Percentiles rank a stretch among this genome's conserved stretches.
phyloP scores from a whole-genome alignment of 208 protist genomes.

The Leishmania martiniquensis region DNA sequence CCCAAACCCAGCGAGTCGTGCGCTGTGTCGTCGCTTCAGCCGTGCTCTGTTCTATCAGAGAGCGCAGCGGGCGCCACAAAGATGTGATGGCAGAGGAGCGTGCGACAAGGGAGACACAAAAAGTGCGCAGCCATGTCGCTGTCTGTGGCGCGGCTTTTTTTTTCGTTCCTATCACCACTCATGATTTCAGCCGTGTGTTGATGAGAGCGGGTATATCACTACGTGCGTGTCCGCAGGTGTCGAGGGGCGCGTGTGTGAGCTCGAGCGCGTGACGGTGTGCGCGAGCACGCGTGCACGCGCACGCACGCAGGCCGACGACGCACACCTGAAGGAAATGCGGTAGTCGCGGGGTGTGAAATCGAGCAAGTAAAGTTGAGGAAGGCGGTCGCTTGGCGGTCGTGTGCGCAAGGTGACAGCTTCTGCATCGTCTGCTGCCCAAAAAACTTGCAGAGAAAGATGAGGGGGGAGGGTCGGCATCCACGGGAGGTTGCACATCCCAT shows the following conservation, averaged over 20 bases:
- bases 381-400: background rate
- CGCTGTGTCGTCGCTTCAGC: background rate
- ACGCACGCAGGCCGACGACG: background rate
- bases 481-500: too few species aligned
- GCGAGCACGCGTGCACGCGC: background rate
- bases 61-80: background rate
- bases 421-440: background rate
- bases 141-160: background rate
- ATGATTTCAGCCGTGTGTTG: background rate
- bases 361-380: background rate
- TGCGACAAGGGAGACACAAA: background rate
- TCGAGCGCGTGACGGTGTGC: background rate
- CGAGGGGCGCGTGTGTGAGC: background rate
- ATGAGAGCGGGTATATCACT: background rate
- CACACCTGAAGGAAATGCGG: background rate
- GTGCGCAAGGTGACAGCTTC: background rate
- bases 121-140: background rate
- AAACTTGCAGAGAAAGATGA: background rate
- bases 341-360: background rate
- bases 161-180: too few species aligned
- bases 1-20: background rate
- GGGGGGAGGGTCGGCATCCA: too few species aligned
- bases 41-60: background rate
- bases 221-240: background rate
- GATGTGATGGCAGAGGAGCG: background rate